These are phyloP conservation scores for Aspergillus pseudonomiae DNA, from an alignment of 2,329 filamentous ascomycete species.

Conservation along the genomic window DNA sequence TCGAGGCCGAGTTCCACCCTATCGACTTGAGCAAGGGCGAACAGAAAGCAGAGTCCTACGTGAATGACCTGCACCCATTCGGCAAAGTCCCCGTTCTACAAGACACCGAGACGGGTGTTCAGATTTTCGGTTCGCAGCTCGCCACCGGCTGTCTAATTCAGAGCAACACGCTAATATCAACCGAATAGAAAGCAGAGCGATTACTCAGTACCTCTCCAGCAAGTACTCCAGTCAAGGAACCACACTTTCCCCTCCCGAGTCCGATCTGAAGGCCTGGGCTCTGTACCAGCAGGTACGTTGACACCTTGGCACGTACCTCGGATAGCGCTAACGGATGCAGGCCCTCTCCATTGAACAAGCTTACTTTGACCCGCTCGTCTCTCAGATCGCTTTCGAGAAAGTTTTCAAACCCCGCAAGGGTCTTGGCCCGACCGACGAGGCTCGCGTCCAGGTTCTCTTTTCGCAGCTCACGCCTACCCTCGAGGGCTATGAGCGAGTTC, in stretches of 20 bases:
- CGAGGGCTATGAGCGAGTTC: conserved; percentile 21
- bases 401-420: conserved; percentile 19
- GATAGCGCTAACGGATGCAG: conserved; percentile 14
- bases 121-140: conserved; percentile 14
- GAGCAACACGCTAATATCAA: not conserved
- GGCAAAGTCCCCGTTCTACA: conserved; percentile 41
- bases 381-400: conserved; percentile 20
- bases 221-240: conserved; percentile 23
- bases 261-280: conserved; percentile 24
- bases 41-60: conserved; percentile 29
- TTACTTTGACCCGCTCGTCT: conserved; percentile 26
- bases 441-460: conserved; percentile 12
- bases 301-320: conserved; percentile 11
- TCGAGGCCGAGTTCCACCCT: conserved; percentile 31
- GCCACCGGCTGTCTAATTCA: not conserved
- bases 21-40: conserved; percentile 30
- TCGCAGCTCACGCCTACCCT: conserved; percentile 15
- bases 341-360: conserved; percentile 30
- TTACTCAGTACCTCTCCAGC: conserved; percentile 33
- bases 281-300: conserved; percentile 29
- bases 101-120: conserved; percentile 36
- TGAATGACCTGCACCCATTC: conserved; percentile 35
- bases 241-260: conserved; percentile 14
- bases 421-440: conserved; percentile 16
- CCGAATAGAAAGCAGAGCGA: conserved; percentile 34